Percentiles rank a stretch among this genome's conserved stretches.
Conservation (phyloP, 345 rosid genomes). For the Linum trigynum region DNA sequence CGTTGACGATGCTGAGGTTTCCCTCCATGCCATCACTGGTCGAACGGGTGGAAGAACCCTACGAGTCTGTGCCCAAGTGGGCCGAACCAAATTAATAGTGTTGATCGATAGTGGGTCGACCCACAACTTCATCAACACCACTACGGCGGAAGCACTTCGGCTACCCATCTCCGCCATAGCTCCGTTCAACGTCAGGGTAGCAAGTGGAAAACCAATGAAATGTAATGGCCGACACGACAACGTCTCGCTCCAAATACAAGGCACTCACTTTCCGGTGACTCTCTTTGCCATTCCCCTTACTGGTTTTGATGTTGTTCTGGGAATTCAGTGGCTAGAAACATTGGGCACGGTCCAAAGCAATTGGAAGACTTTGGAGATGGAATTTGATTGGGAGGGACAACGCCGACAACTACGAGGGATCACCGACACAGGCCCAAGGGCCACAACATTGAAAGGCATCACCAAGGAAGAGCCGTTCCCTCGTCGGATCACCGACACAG, state of each 20-base stretch:
- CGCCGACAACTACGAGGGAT: neutral
- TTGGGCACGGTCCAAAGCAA: neutral
- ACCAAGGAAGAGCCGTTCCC: neutral
- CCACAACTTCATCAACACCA: too few relatives aligned
- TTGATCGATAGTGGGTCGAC: too few relatives aligned
- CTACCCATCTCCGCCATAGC: too few relatives aligned
- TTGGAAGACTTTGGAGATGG: constrained; percentile 4
- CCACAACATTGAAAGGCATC: neutral
- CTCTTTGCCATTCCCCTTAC: neutral
- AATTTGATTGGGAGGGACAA: neutral
- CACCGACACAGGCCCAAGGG: neutral
- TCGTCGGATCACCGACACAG: neutral
- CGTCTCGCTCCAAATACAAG: neutral
- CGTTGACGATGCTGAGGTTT: too few relatives aligned
- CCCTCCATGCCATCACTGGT: too few relatives aligned
- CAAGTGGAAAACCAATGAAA: too few relatives aligned
- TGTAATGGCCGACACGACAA: too few relatives aligned
- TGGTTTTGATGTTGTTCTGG: neutral
- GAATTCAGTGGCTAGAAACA: neutral
- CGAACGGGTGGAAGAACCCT: too few relatives aligned
- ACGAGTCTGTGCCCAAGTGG: too few relatives aligned
- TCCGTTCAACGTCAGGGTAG: too few relatives aligned
- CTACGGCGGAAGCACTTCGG: too few relatives aligned
- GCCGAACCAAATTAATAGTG: too few relatives aligned
- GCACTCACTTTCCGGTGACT: neutral